Evolutionary conservation across 2,329 filamentous ascomycete species (phyloP), one percentile per base, ranked within the genome.

Genomic region (Aspergillus sp.): DNA sequence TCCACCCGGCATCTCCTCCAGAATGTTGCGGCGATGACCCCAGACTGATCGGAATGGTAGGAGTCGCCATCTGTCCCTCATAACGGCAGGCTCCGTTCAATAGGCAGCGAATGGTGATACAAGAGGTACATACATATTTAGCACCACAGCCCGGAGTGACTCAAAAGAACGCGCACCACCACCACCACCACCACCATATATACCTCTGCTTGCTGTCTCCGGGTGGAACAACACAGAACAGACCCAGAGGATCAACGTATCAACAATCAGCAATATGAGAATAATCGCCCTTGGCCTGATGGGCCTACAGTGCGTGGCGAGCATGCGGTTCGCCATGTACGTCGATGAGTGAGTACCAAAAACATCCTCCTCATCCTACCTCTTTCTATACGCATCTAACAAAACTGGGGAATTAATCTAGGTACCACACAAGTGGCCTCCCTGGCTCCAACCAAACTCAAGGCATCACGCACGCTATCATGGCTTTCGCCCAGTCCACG

Each of bases 391-490:
- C 8, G 2, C 60, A 48, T 3, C 62, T 66, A 56, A 68, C 23
- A 38, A 13, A 17, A 5, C 8, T 13, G 11, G 10, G 47, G n/a
- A 44, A 30, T 30, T 11, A 27, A 27, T 32, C 4, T 32, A 82
- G 80, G 70, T 82, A 72, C 58, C 80, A 83, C 60, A 75, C 64
- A 1, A 61, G 63, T 2, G 70, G 65, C 11, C 70, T 81, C 0
- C 81, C 75, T 0, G 61, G 66, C 8, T 59, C 57, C 7, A 56
- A 72, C 15, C 59, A 71, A 23, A 81, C 80, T 0, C 66, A 74
- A 2, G 74, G 79, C 25, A 78, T 87, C 64, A 85, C 81, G 23
- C 80, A 86, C 65, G 83, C 85, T 30, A 80, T 84, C 61, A 82
- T 84, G 63, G 78, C 80, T 2, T 87, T 86, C 62, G 84, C 85